A percentile compares a stretch with the other conserved stretches of the same genome.
Evolutionary conservation across 352 stramenopile genomes (phyloP).

Genomic region (Thalassiosira delicatula): DNA sequence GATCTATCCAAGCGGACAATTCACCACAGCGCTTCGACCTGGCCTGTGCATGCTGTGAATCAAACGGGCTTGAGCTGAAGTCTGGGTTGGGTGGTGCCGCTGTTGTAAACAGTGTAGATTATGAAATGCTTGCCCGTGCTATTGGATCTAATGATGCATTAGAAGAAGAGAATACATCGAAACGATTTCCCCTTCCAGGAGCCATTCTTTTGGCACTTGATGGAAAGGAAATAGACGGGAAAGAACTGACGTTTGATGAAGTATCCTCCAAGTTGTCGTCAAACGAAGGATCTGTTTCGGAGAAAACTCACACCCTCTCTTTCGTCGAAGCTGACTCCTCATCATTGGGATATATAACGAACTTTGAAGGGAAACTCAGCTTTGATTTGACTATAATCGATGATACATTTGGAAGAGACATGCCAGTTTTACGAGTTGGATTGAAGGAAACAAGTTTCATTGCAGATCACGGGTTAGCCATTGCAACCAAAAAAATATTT

Average conservation of each 20-base stretch:
- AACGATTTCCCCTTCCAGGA: conserved; percentile 54
- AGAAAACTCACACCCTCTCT: conserved; percentile 51
- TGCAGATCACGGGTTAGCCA: conserved; percentile 55
- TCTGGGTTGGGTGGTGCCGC: conserved; percentile 51
- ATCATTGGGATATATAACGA: conserved; percentile 61
- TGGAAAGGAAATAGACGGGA: conserved; percentile 23
- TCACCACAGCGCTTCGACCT: conserved; percentile 28
- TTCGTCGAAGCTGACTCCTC: conserved; percentile 66
- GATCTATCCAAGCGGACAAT: conserved; percentile 7
- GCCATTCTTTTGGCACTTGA: conserved; percentile 66
- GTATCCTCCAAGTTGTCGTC: conserved; percentile 14
- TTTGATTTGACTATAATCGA: conserved; percentile 72
- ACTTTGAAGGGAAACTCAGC: conserved; percentile 34
- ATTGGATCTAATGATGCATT: conserved; percentile 15
- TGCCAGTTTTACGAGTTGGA: conserved; percentile 70
- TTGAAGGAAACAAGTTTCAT: conserved; percentile 53
- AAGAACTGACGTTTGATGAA: conserved; percentile 23
- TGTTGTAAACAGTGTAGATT: conserved; percentile 56
- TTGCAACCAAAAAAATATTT: conserved; percentile 61
- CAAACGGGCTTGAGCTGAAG: conserved; percentile 39
- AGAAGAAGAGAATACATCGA: conserved; percentile 23
- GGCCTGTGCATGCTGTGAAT: conserved; percentile 17
- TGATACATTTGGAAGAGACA: conserved; percentile 76
- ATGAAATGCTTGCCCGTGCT: conserved; percentile 52
- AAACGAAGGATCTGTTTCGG: conserved; percentile 23